Evolutionary conservation across 495 filamentous ascomycete genomes (phyloP).

Genomic region (Neurospora sp.): DNA sequence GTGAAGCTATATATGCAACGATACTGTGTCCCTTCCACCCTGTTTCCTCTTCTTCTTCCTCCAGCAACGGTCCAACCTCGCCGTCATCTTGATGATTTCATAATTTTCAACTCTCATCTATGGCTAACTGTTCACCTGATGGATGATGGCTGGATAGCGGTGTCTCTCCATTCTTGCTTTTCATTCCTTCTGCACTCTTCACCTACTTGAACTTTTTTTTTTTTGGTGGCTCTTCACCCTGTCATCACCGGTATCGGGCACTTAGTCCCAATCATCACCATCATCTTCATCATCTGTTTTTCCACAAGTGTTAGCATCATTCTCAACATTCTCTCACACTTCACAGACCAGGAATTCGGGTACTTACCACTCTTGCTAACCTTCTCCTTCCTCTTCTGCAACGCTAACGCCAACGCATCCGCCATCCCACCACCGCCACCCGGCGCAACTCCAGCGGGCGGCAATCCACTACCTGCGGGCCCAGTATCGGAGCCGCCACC

Average conservation of each 20-base stretch:
- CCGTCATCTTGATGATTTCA: neutral
- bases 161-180: neutral
- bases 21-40: neutral
- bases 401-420: conserved; percentile 66
- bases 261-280: conserved; percentile 56
- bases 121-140: neutral
- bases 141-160: neutral
- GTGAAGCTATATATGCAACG: neutral
- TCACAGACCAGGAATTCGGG: neutral
- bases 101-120: neutral
- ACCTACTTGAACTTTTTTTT: no score
- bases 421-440: conserved; percentile 55
- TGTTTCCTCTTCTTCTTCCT: neutral
- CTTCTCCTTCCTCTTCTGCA: conserved; percentile 76
- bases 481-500: conserved; percentile 43
- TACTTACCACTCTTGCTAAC: conserved; percentile 84
- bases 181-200: neutral
- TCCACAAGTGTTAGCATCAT: neutral
- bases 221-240: neutral
- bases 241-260: neutral
- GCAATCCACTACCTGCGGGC: conserved; percentile 46
- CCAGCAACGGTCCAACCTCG: no score
- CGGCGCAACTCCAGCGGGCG: conserved; percentile 37
- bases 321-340: conserved; percentile 18
- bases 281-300: conserved; percentile 66